phyloP scores from a whole-genome alignment of 139 green algal genomes.

The Raphidocelis subcapitata region DNA sequence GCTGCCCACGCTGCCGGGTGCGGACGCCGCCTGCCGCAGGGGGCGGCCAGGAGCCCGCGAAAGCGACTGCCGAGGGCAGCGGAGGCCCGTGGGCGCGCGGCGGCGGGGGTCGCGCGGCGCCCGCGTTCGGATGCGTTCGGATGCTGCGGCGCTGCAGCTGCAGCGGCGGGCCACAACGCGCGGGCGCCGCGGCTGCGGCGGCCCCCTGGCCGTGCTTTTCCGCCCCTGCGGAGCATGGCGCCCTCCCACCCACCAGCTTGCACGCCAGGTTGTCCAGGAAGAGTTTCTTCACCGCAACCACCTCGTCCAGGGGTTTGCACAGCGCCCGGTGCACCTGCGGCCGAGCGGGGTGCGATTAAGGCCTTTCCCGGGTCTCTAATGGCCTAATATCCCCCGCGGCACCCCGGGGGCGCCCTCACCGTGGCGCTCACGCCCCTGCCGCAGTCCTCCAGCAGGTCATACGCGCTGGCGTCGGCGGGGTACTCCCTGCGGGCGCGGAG shows the following conservation, averaged over 20 bases:
- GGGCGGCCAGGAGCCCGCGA: too few species aligned
- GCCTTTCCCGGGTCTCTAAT: too few species aligned
- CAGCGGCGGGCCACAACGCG: too few species aligned
- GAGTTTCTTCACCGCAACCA: constrained; percentile 94
- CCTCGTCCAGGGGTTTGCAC: constrained; percentile 71
- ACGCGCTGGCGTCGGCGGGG: constrained; percentile 70
- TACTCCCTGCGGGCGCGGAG: constrained; percentile 68
- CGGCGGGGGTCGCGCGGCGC: too few species aligned
- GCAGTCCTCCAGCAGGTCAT: constrained; percentile 92
- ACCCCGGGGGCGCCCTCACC: constrained; percentile 43
- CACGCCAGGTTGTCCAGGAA: constrained; percentile 94
- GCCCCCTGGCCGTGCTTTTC: too few species aligned
- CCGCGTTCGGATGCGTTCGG: too few species aligned
- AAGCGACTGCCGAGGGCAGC: background rate
- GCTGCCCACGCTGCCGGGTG: background rate
- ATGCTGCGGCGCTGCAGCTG: too few species aligned
- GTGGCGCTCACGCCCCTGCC: constrained; percentile 91
- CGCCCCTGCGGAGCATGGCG: too few species aligned
- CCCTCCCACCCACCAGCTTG: constrained; percentile 80
- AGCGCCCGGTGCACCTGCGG: constrained; percentile 77
- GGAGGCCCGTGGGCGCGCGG: too few species aligned
- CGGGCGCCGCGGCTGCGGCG: too few species aligned
- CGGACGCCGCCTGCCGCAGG: background rate
- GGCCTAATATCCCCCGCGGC: background rate
- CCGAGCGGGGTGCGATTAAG: background rate